phyloP scores from a whole-genome alignment of 805 yeast genomes.

The Hanseniaspora occidentalis region DNA sequence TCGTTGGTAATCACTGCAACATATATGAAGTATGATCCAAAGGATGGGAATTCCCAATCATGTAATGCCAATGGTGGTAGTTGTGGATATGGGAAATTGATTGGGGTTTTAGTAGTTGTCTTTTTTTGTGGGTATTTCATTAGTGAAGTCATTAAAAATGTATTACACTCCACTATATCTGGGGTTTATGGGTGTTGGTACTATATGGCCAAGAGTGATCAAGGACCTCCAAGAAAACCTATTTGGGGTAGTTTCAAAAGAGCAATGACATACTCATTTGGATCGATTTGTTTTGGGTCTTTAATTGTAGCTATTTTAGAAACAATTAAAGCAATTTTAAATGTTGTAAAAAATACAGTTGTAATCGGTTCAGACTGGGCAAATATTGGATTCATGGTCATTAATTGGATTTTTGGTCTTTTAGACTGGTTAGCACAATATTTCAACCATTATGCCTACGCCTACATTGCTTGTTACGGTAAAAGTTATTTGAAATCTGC shows the following conservation, averaged over 20 bases:
- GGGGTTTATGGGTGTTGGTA: slow-evolving; percentile 91
- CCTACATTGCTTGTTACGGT: slow-evolving; percentile 81
- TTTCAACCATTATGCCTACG: slow-evolving; percentile 84
- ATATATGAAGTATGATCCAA: slow-evolving; percentile 64
- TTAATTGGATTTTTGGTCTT: slow-evolving; percentile 49
- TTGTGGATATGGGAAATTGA: slow-evolving; percentile 46
- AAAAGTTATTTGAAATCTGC: slow-evolving; percentile 64
- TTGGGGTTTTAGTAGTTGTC: slow-evolving; percentile 59
- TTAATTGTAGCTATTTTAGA: slow-evolving; percentile 61
- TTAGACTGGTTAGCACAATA: slow-evolving; percentile 72
- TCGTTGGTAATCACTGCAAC: slow-evolving; percentile 59
- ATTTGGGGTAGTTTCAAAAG: slow-evolving; percentile 71
- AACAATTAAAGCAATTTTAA: slow-evolving; percentile 43
- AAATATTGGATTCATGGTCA: slow-evolving; percentile 37
- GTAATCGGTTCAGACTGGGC: slow-evolving; percentile 38
- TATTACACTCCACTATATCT: slow-evolving; percentile 68
- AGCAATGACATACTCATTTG: slow-evolving; percentile 76
- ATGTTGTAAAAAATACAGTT: slow-evolving; percentile 28
- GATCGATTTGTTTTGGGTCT: slow-evolving; percentile 82
- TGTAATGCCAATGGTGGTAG: slow-evolving; percentile 40
- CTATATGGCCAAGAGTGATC: slow-evolving; percentile 61
- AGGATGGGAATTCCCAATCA: slow-evolving; percentile 31
- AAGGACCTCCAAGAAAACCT: slow-evolving; percentile 68
- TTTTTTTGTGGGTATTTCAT: slow-evolving; percentile 77
- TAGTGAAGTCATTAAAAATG: slow-evolving; percentile 70